Evolutionary conservation across 768 basidiomycete species (phyloP).

Genomic region (Amanita subjunquillea): DNA sequence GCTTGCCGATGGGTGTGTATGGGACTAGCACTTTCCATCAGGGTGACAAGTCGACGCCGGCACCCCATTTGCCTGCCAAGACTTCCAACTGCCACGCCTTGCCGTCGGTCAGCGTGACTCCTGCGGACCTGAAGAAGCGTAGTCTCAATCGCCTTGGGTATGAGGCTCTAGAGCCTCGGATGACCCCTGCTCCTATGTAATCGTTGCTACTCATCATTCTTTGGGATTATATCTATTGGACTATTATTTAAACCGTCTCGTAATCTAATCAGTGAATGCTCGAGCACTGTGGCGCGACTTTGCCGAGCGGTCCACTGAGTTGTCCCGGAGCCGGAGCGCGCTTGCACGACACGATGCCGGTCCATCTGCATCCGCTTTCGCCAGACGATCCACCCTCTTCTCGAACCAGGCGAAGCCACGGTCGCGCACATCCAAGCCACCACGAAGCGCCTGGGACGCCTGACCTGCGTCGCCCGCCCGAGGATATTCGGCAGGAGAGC

Average conservation of each 20-base stretch:
- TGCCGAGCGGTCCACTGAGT: not conserved
- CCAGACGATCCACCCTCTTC: constrained; percentile 27
- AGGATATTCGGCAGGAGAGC: too few relatives aligned
- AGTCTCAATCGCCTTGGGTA: constrained; percentile 6
- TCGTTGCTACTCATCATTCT: not conserved
- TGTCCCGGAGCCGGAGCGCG: not conserved
- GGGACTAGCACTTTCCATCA: constrained; percentile 65
- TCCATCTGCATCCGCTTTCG: constrained; percentile 65
- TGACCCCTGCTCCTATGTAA: not conserved
- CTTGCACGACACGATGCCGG: constrained; percentile 30
- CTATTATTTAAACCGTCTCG: not conserved
- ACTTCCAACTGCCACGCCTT: constrained; percentile 53
- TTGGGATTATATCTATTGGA: not conserved
- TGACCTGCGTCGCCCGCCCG: not conserved
- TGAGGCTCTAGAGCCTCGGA: constrained; percentile 6
- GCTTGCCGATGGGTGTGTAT: constrained; percentile 60
- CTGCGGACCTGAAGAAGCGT: constrained; percentile 13
- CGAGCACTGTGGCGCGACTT: not conserved
- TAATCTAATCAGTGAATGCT: not conserved
- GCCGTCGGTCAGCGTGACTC: constrained; percentile 22
- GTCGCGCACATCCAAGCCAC: constrained; percentile 11
- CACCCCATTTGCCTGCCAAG: constrained; percentile 45
- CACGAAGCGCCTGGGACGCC: not conserved
- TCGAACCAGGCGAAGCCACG: constrained; percentile 4
- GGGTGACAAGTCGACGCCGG: constrained; percentile 45